Evolutionary conservation across 2,329 filamentous ascomycete genomes (phyloP).

Genomic region (Verticillium albo-atrum): DNA sequence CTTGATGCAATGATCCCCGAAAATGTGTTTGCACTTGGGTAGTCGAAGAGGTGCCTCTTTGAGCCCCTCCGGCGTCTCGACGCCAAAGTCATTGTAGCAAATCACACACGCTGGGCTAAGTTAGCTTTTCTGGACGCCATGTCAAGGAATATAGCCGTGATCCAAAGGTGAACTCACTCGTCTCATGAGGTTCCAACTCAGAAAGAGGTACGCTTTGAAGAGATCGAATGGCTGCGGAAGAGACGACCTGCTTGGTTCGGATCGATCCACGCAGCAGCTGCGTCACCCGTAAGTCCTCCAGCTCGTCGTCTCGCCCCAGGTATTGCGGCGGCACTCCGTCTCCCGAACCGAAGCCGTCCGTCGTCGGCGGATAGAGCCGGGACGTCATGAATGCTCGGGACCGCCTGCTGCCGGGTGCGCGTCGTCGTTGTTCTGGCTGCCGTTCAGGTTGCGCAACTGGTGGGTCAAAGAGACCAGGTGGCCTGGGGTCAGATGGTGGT

Average conservation of each 20-base stretch:
- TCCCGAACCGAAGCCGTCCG: background rate
- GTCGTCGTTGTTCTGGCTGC: slow-evolving; percentile 2
- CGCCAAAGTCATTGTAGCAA: slow-evolving; percentile 60
- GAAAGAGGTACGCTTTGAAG: slow-evolving; percentile 41
- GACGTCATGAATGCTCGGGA: background rate
- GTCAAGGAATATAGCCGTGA: background rate
- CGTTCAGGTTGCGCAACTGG: background rate
- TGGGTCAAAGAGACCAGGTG: background rate
- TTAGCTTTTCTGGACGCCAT: slow-evolving; percentile 1
- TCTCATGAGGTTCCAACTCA: slow-evolving; percentile 40
- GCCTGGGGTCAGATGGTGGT: background rate
- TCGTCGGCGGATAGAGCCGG: background rate
- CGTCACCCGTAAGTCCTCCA: slow-evolving; percentile 27
- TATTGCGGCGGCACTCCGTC: background rate
- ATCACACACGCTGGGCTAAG: slow-evolving; percentile 50
- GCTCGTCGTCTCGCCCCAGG: background rate
- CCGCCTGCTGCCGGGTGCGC: background rate
- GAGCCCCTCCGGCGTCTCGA: slow-evolving; percentile 52
- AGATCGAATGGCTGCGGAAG: slow-evolving; percentile 38
- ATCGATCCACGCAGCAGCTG: slow-evolving; percentile 42
- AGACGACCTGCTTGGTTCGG: slow-evolving; percentile 41
- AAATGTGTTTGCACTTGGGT: slow-evolving; percentile 60
- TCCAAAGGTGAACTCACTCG: slow-evolving; percentile 31
- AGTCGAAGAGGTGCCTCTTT: slow-evolving; percentile 53
- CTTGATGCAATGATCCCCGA: slow-evolving; percentile 60